These are phyloP conservation scores for Dalechampia spathulata DNA, from an alignment of 441 rosid species.

Conservation along the genomic window DNA sequence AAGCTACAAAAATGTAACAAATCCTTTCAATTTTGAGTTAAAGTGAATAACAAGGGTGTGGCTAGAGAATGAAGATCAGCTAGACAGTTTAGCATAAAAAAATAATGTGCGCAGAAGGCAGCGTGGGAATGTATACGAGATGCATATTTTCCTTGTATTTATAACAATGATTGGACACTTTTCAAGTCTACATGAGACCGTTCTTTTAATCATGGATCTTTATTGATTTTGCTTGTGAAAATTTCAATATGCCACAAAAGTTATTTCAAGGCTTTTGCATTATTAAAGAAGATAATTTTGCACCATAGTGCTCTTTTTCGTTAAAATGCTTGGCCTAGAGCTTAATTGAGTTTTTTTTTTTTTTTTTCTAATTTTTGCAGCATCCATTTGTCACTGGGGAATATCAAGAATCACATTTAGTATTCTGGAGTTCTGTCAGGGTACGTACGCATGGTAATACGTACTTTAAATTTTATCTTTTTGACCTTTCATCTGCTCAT, in stretches of 20 bases:
- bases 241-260: too few species aligned
- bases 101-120: neutral
- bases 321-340: too few species aligned
- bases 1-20: neutral
- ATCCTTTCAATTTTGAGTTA: neutral
- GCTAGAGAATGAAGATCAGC: neutral
- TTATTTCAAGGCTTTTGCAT: too few species aligned
- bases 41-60: neutral
- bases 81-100: neutral
- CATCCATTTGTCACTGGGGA: constrained; percentile 75
- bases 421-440: constrained; percentile 25
- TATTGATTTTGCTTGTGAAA: too few species aligned
- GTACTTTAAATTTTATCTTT: constrained; percentile 5
- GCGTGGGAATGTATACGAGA: too few species aligned
- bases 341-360: too few species aligned
- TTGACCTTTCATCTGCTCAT: constrained; percentile 9
- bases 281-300: too few species aligned
- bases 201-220: too few species aligned
- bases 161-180: too few species aligned
- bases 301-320: too few species aligned
- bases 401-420: constrained; percentile 39
- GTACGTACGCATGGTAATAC: constrained; percentile 26
- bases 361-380: constrained; percentile 37
- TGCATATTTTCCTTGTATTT: too few species aligned
- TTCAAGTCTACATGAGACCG: too few species aligned